Conservation (phyloP, 345 rosid species). For the Moricandia arvensis region DNA sequence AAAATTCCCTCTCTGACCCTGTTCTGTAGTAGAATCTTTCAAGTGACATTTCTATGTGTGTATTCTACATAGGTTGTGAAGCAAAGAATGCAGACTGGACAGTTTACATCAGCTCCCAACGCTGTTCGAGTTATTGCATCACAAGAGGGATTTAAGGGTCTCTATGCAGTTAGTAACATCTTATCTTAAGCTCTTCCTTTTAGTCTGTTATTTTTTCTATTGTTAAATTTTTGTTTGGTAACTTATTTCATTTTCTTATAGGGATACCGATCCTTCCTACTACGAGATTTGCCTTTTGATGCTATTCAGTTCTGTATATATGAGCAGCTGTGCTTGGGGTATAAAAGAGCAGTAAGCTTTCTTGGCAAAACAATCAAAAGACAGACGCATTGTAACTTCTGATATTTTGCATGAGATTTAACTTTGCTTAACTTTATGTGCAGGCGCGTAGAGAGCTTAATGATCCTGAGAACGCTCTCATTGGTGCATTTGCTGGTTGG, state of each 20-base stretch:
- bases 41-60: too few species aligned
- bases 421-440: not conserved
- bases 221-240: not conserved
- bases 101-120: constrained; percentile 74
- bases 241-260: constrained; percentile 26
- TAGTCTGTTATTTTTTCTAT: not conserved
- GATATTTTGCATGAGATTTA: not conserved
- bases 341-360: constrained; percentile 68
- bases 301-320: constrained; percentile 95
- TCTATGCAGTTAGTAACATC: constrained; percentile 71
- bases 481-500: constrained; percentile 95
- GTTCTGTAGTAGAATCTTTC: not conserved
- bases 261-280: constrained; percentile 88
- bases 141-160: constrained; percentile 79
- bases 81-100: constrained; percentile 95
- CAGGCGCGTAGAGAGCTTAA: constrained; percentile 83
- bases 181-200: constrained; percentile 4
- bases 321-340: constrained; percentile 90
- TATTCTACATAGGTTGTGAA: constrained; percentile 75
- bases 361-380: not conserved
- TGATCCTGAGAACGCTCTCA: constrained; percentile 86
- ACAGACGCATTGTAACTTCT: too few species aligned
- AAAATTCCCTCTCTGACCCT: not conserved
- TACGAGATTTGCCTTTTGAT: constrained; percentile 96
- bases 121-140: constrained; percentile 79